phyloP scores from a whole-genome alignment of 495 filamentous ascomycete genomes.

The Barbatosphaeria neglecta region DNA sequence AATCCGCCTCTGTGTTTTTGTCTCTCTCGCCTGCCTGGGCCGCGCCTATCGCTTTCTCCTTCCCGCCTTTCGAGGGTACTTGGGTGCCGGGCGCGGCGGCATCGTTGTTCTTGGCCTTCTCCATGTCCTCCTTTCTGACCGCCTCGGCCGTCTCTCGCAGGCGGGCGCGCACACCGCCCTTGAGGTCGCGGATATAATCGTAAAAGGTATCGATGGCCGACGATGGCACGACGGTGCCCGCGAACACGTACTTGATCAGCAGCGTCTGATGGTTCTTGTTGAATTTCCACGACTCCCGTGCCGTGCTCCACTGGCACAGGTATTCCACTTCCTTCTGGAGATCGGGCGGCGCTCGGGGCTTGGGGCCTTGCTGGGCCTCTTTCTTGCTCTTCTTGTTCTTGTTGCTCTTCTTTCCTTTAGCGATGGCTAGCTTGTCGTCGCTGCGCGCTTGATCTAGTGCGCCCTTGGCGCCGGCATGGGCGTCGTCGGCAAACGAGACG shows the following conservation, averaged over 20 bases:
- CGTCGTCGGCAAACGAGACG: constrained; percentile 67
- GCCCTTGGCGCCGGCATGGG: constrained; percentile 32
- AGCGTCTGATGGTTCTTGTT: constrained; percentile 79
- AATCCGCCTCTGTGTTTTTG: neutral
- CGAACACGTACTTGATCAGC: constrained; percentile 70
- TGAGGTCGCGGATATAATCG: constrained; percentile 59
- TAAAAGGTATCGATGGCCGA: constrained; percentile 52
- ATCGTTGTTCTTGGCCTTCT: constrained; percentile 15
- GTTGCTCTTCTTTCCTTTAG: constrained; percentile 7
- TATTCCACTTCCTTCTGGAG: constrained; percentile 59
- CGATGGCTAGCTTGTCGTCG: constrained; percentile 8
- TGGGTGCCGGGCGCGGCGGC: constrained; percentile 2
- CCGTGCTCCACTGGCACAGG: constrained; percentile 55
- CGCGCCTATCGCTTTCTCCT: neutral
- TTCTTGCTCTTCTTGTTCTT: constrained; percentile 21
- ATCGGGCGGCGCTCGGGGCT: constrained; percentile 22
- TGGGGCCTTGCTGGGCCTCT: constrained; percentile 26
- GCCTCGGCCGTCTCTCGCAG: constrained; percentile 51
- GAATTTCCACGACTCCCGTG: constrained; percentile 72
- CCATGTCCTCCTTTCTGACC: constrained; percentile 37
- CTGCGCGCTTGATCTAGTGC: constrained; percentile 3
- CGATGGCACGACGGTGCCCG: constrained; percentile 50
- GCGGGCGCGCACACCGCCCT: constrained; percentile 52
- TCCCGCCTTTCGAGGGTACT: too few species aligned
- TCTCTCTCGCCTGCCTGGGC: neutral